phyloP scores from a whole-genome alignment of 257 asterid species.

The Fraxinus excelsior region DNA sequence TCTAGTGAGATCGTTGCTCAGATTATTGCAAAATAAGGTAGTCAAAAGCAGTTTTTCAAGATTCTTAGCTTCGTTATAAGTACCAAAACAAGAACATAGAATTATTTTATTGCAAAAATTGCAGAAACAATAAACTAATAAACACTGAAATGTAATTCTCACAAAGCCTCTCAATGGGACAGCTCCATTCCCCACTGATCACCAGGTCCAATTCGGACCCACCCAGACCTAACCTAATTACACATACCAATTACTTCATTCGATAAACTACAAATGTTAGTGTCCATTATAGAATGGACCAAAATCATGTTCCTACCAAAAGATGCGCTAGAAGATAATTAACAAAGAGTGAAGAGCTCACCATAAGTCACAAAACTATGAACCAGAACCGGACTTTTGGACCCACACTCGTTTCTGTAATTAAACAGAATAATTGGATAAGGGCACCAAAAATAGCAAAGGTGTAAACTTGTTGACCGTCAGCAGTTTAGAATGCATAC shows the following conservation, averaged over 20 bases:
- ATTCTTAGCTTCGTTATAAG: background rate
- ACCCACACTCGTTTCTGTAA: constrained; percentile 97
- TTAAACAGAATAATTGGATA: background rate
- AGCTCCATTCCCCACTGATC: background rate
- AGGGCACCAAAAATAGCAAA: constrained; percentile 8
- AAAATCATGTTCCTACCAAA: constrained; percentile 12
- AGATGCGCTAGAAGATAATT: constrained; percentile 14
- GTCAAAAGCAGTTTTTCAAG: background rate
- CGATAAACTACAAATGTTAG: background rate
- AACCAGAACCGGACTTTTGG: constrained; percentile 87
- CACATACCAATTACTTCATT: background rate
- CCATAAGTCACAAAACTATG: constrained; percentile 58
- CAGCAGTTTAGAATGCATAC: constrained; percentile 39
- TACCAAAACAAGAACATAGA: background rate
- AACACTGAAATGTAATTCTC: background rate
- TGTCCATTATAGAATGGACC: background rate
- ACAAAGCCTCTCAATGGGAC: background rate
- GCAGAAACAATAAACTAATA: background rate
- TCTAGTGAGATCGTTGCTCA: background rate
- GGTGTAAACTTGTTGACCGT: background rate
- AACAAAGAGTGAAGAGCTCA: constrained; percentile 35
- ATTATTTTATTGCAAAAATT: background rate
- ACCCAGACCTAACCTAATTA: background rate
- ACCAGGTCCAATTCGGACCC: background rate
- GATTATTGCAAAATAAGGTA: background rate